Evolutionary conservation across 768 basidiomycete genomes (phyloP), one percentile per base, ranked within the genome.

Genomic region (Hemileccinum rubropunctum): DNA sequence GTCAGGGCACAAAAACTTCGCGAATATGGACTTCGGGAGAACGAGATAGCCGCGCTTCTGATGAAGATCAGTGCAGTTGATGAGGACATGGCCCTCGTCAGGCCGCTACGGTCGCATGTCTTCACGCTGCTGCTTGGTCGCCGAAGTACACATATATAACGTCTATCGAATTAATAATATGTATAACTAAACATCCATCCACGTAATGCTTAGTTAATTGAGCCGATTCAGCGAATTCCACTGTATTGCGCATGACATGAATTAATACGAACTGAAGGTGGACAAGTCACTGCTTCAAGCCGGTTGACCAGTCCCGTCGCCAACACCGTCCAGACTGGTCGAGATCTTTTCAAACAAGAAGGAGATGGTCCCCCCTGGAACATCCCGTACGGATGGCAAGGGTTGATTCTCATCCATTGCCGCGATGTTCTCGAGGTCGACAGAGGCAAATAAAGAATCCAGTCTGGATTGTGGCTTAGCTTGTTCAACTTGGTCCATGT

Each of bases 311-410:
- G 38, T 23, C 33, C 3, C 32, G 27, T 53, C 41, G 4, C 28
- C 52, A 17, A 20, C 44, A 42, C 47, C 30, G 45, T 50, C 49
- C 30, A 58, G 28, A 23, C 27, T 55, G 4, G 47, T 54, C 20
- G 78, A 73, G 32, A 68, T 75, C 58, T 76, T 84, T 63, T 89
- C 86, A 56, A 93, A 92, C 12, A 92, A 58, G 61, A 87, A 91
- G 8, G 86, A 85, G 15, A 91, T 66, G 2, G 84, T 82, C 0
- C 90, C 90, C 3, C 84, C 86, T 7, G 80, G 73, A 17, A 80
- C 62, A 41, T 71, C 65, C 6, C 78, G 73, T 12, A 84, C 70
- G 21, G 78, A 71, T 5, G 69, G 62, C 5, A 69, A 64, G 8
- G 70, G 57, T 43, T 57, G 52, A 9, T 49, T 56, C 32, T 67